Evolutionary conservation across 768 basidiomycete genomes (phyloP), one percentile per base, ranked within the genome.

Genomic region (Cystofilobasidium capitatum): DNA sequence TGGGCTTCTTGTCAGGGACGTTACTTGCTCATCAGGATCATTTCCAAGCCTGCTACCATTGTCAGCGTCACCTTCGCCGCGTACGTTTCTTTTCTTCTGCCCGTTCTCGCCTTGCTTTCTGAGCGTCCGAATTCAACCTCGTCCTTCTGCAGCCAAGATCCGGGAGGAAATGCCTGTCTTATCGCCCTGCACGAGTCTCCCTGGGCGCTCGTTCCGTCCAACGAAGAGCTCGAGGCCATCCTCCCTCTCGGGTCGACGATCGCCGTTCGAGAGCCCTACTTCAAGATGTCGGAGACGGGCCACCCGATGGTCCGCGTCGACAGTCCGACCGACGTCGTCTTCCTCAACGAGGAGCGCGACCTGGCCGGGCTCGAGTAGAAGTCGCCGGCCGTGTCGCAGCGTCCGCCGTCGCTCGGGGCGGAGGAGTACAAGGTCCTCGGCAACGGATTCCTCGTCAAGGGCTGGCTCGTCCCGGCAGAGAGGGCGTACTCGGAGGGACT

Each of bases 201-300:
- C 13, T 36, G n/a, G 22, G 26, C 22, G 17, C 31, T 59, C n/a
- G 14, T 37, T 36, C 10, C 36, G 20, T 37, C 58, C 31, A 12
- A 26, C 12, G 36, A 31, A 31, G 65, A 71, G 0, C 59, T 78
- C 57, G 74, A 78, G 31, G 69, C 69, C 0, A 39, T 77, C 9
- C 75, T 77, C 63, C 71, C 76, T 0, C 51, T 75, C 37, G 77
- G 77, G 1, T 70, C 70, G 6, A 55, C 74, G 24, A 37, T 78
- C 24, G 73, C 72, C 31, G 71, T 79, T 39, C 75, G 76, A 33
- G 79, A 79, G 64, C 79, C 79, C 0, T 69, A 66, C 0, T 69
- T 72, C 63, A 76, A 22, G 7, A 12, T 9, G 9, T 4, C 35
- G 6, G 58, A 35, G 4, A 36, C 6, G 3, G 24, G 4, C 47